These are phyloP conservation scores for Cercospora sesami DNA, from an alignment of 2,329 filamentous ascomycete species.

Conservation along the genomic window DNA sequence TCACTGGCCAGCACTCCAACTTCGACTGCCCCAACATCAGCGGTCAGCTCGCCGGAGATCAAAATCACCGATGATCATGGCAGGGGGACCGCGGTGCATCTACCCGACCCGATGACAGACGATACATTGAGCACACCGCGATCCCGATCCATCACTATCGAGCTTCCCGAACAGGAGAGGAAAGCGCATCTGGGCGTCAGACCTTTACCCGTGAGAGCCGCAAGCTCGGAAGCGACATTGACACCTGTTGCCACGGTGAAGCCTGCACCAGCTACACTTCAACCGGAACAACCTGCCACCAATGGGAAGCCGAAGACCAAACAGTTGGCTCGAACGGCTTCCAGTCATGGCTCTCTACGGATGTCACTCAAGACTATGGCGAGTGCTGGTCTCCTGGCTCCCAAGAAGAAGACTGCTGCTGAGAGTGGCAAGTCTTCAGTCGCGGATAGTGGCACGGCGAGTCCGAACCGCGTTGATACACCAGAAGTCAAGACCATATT, in stretches of 20 bases:
- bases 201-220: constrained; percentile 2
- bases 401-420: constrained; percentile 6
- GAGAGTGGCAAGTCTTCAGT: constrained; percentile 1
- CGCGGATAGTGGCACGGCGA: constrained; percentile 10
- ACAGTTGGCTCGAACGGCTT: background rate
- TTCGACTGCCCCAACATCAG: constrained; percentile 5
- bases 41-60: constrained; percentile 13
- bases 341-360: constrained; percentile 6
- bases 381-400: background rate
- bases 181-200: background rate
- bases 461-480: constrained; percentile 15
- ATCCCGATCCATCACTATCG: constrained; percentile 7
- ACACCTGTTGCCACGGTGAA: background rate
- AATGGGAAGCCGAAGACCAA: background rate
- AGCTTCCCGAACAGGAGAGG: background rate
- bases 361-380: constrained; percentile 12
- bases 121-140: background rate
- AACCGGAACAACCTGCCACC: background rate
- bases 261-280: background rate
- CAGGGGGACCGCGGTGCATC: background rate
- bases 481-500: constrained; percentile 28
- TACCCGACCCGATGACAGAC: constrained; percentile 9
- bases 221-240: constrained; percentile 9
- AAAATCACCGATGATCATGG: constrained; percentile 13
- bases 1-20: constrained; percentile 2